Evolutionary conservation across 2,329 filamentous ascomycete species (phyloP), one percentile per base, ranked within the genome.

Genomic region (Pestalotiopsis fici): DNA sequence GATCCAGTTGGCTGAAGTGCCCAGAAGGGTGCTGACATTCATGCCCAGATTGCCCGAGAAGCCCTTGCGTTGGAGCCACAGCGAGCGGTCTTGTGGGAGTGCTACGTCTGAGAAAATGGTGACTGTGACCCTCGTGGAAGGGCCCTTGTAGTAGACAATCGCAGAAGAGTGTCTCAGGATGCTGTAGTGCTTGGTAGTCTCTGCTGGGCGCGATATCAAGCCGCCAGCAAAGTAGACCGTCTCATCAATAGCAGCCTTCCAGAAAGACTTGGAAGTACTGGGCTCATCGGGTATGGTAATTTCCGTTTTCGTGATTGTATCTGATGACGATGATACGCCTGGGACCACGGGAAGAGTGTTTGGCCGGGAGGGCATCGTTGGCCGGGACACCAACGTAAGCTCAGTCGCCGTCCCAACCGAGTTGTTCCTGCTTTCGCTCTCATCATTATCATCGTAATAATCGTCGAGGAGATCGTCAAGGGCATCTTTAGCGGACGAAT

Each of bases 11-110:
- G 83, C 82, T 13, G 84, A 87, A 0, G 85, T 83, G 7, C 89
- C 86, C 43, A 92, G 78, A 1, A 92, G 76, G 0, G 89, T 86
- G 74, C 91, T 91, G 31, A 90, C 79, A 6, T 84, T 84, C 87
- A 93, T 91, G 21, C 91, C 91, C 61, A 89, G 84, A 73, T 90
- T 90, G 4, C 91, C 91, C 0, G 88, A 89, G 79, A 83, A 92
- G 2, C 91, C 91, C 70, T 89, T 90, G 67, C 85, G 85, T 78
- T 93, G 91, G 28, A 93, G 79, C 88, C 89, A 93, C 15, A 93
- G 75, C 0, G 87, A 88, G 6, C 91, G 84, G 27, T 86, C 83
- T 0, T 78, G 65, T 0, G 90, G 88, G 0, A 93, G 75, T 0
- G 85, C 83, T 2, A 79, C 77, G 69, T 90, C 86, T 0, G 85